These are phyloP conservation scores for Ogataea ramenticola DNA, from an alignment of 805 yeast genomes.

Conservation along the genomic window DNA sequence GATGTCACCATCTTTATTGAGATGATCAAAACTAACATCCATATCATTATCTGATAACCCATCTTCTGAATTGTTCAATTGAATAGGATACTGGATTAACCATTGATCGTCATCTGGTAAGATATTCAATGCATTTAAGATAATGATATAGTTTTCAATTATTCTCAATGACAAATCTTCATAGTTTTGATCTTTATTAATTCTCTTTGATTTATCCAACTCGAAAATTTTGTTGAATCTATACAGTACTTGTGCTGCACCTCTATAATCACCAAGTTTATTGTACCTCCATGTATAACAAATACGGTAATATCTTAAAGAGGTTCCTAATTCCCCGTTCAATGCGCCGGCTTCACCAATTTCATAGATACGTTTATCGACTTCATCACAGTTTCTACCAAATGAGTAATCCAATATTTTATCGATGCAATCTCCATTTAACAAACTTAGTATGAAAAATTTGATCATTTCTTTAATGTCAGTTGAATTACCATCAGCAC, in stretches of 20 bases:
- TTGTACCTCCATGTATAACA: constrained; percentile 44
- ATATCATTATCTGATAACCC: neutral
- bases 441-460: constrained; percentile 30
- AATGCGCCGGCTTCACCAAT: constrained; percentile 20
- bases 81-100: neutral
- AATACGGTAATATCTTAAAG: constrained; percentile 40
- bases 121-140: neutral
- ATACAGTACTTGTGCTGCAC: constrained; percentile 37
- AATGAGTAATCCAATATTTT: constrained; percentile 36
- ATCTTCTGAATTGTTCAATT: neutral
- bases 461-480: constrained; percentile 13
- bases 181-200: neutral
- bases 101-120: neutral
- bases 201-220: neutral
- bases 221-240: constrained; percentile 23
- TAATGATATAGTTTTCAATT: neutral
- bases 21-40: neutral
- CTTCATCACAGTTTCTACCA: constrained; percentile 31
- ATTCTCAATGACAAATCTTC: neutral
- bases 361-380: constrained; percentile 34
- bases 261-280: constrained; percentile 41
- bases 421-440: constrained; percentile 31
- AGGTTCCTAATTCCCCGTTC: constrained; percentile 20
- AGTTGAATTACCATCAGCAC: constrained; percentile 10
- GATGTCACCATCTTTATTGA: neutral